Evolutionary conservation across 164 flowering plant genomes (phyloP), one percentile per base, ranked within the genome.

Genomic region (Stephania japonica): DNA sequence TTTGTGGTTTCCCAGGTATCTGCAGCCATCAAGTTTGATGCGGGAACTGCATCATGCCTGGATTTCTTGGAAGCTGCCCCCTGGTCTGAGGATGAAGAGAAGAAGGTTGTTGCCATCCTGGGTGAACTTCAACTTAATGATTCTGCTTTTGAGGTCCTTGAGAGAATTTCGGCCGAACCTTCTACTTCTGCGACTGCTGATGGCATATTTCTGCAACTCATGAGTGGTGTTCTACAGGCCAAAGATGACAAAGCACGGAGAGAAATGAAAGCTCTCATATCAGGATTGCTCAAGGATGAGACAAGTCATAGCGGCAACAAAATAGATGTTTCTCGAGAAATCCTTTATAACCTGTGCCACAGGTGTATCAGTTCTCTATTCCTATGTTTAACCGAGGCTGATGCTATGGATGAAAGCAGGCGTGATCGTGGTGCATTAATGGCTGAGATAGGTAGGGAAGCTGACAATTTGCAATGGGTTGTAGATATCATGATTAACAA

Each of bases 51-150:
- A 63, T 85, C 91, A n/a, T 94, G 99, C 78, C 78, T 94, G 69
- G 93, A 91, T 65, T 86, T 87, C 76, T 77, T 94, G 82, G 97
- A 92, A 81, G 92, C 97, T 23, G 85, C 89, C 72, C 99, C 99
- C 19, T 94, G 99, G 98, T 78, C 95, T 14, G 91, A 88, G 70
- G 91, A 89, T 44, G 97, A 94, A 78, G 97, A 91, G 78, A 88
- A 87, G 74, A 86, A 80, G 69, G 83, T 94, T 6, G 75, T 92
- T 43, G 84, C 84, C 42, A 77, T 73, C 68, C 87, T 94, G 21
- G 71, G 47, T 73, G 79, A 88, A 73, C 94, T 91, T 75, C 81
- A 86, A 77, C 89, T 91, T 73, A 77, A 82, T 42, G 81, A 78
- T 43, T 78, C 84, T 2, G 77, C 70, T 2, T 27, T 75, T 42